phyloP scores from a whole-genome alignment of 2,329 filamentous ascomycete species.

The Colletotrichum lentis region DNA sequence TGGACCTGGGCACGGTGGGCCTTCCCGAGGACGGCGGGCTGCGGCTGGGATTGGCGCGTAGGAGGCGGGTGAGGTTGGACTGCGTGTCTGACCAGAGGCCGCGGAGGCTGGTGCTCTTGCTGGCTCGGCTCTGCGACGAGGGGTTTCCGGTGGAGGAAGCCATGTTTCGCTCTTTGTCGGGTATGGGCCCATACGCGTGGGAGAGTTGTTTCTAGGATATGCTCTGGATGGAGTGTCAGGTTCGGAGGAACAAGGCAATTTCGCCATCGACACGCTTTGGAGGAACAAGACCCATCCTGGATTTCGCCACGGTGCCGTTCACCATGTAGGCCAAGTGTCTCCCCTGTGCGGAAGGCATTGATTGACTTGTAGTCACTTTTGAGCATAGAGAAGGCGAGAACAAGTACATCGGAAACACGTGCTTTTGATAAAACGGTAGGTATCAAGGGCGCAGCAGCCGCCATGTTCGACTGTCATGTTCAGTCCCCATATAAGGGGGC shows the following conservation, averaged over 20 bases:
- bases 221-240: not conserved
- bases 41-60: not conserved
- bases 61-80: conserved; percentile 1
- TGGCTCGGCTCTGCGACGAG: not conserved
- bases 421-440: conserved; percentile 32
- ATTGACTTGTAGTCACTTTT: not conserved
- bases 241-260: not conserved
- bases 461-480: conserved; percentile 28
- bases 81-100: conserved; percentile 10
- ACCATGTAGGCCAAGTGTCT: not conserved
- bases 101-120: not conserved
- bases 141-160: not conserved
- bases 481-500: conserved; percentile 16
- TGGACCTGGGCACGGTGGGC: not conserved
- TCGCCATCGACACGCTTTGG: not conserved
- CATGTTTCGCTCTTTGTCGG: not conserved
- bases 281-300: no score
- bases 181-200: not conserved
- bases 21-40: not conserved
- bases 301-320: not conserved
- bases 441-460: conserved; percentile 26
- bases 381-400: not conserved
- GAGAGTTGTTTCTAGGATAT: not conserved
- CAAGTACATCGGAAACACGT: conserved; percentile 13
- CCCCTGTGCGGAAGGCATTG: not conserved